Evolutionary conservation across 1,284 basidiomycete species (phyloP).

Genomic region (Cryptococcus sp.): DNA sequence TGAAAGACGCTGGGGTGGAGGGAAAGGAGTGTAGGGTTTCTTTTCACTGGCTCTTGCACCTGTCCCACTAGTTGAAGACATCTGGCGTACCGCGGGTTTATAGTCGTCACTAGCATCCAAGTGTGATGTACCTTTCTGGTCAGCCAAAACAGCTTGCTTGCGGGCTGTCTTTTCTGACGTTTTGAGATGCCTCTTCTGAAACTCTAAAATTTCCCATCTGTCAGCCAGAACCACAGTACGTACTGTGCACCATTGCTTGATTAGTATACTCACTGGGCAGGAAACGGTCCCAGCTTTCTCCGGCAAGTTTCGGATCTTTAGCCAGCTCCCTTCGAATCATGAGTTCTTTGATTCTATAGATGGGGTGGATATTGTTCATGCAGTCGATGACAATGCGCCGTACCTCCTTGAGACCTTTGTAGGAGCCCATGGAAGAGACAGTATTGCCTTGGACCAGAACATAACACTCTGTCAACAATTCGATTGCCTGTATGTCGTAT

Average conservation of each 20-base stretch:
- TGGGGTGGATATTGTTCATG: constrained; percentile 99
- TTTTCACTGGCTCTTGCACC: constrained; percentile 56
- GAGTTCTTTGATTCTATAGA: constrained; percentile 99
- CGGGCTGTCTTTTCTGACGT: constrained; percentile 86
- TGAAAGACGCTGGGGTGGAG: constrained; percentile 85
- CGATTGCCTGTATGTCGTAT: constrained; percentile 71
- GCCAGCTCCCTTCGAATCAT: constrained; percentile 98
- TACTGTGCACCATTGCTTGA: not conserved
- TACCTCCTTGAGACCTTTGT: constrained; percentile 93
- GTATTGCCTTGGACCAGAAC: constrained; percentile 98
- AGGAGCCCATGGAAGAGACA: constrained; percentile 94
- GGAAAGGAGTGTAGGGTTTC: constrained; percentile 99
- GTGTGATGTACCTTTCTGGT: constrained; percentile 11
- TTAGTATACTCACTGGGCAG: constrained; percentile 60
- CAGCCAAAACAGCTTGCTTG: constrained; percentile 64
- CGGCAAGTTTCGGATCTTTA: constrained; percentile 93
- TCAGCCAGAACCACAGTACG: not conserved
- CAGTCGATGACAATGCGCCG: constrained; percentile 93
- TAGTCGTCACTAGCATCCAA: constrained; percentile 14
- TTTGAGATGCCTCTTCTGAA: constrained; percentile 87
- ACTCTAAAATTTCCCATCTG: constrained; percentile 53
- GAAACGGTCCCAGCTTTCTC: constrained; percentile 96
- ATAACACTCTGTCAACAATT: constrained; percentile 93
- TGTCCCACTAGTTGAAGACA: constrained; percentile 12
- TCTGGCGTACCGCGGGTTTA: constrained; percentile 11